These are phyloP conservation scores for Bolboschoenus planiculmis DNA, from an alignment of 176 grass and related monocot species.

Conservation along the genomic window DNA sequence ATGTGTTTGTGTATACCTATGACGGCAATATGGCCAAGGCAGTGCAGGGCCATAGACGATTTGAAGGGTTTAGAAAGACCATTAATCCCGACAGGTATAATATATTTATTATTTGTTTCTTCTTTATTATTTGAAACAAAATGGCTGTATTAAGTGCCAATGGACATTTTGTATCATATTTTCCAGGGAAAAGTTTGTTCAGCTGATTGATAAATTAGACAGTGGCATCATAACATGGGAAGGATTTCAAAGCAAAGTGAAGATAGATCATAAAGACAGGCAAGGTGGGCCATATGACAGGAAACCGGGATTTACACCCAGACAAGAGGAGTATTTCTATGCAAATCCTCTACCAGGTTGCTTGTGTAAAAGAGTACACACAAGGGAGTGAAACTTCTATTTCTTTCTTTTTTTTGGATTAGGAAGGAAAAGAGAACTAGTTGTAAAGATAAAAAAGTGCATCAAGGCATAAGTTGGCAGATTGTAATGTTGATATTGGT, in stretches of 20 bases:
- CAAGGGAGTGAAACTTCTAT: conserved; percentile 24
- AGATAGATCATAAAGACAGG: conserved; percentile 51
- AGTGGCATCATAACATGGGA: conserved; percentile 52
- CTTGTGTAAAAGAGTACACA: conserved; percentile 62
- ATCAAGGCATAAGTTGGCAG: conserved; percentile 15
- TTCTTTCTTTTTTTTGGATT: neutral
- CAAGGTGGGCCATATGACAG: conserved; percentile 83
- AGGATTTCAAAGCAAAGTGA: conserved; percentile 52
- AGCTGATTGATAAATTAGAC: conserved; percentile 74
- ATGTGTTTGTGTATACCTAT: conserved; percentile 94
- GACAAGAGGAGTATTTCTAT: conserved; percentile 90
- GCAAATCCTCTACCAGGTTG: conserved; percentile 94
- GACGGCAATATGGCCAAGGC: conserved; percentile 98
- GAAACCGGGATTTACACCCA: conserved; percentile 35
- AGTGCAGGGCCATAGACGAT: conserved; percentile 83
- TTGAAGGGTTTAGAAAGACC: conserved; percentile 80
- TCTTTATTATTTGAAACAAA: neutral
- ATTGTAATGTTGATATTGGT: neutral
- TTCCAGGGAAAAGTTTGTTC: conserved; percentile 61
- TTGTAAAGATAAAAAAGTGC: conserved; percentile 20
- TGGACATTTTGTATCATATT: neutral
- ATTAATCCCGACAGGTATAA: conserved; percentile 76
- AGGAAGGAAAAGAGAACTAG: conserved; percentile 14
- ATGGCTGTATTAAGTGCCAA: neutral
- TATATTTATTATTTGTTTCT: conserved; percentile 26